Percentiles rank a stretch among this genome's conserved stretches.
Evolutionary conservation across 164 flowering plant species (phyloP).

Genomic region (Liriodendron chinense): DNA sequence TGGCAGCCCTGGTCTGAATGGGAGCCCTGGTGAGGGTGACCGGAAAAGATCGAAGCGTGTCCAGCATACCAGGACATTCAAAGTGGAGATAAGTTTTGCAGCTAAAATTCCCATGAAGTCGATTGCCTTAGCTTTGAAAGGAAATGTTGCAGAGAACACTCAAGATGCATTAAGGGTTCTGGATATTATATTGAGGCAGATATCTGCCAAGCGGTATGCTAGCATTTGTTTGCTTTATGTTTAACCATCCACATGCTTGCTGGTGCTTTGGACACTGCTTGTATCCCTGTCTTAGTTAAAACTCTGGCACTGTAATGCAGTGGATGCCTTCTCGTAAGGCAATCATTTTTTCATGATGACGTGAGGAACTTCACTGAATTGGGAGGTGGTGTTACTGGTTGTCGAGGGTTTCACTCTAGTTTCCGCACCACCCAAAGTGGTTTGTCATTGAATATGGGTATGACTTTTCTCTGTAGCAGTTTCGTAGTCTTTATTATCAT

Average conservation of each 20-base stretch:
- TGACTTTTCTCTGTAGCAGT: not conserved
- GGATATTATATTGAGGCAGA: slow-evolving; percentile 83
- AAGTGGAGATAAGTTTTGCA: slow-evolving; percentile 82
- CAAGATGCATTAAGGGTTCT: slow-evolving; percentile 84
- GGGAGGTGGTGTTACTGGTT: slow-evolving; percentile 83
- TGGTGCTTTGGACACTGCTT: not conserved
- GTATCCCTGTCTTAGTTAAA: not conserved
- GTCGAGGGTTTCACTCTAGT: slow-evolving; percentile 83
- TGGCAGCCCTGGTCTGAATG: slow-evolving; percentile 18
- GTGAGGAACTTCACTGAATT: slow-evolving; percentile 50
- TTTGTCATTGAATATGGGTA: slow-evolving; percentile 74
- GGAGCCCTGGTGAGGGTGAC: slow-evolving; percentile 55
- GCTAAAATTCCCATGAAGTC: slow-evolving; percentile 89
- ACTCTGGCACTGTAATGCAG: slow-evolving; percentile 25
- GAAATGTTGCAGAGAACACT: slow-evolving; percentile 74
- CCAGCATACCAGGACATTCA: slow-evolving; percentile 52
- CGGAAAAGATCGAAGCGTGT: slow-evolving; percentile 57
- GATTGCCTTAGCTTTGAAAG: slow-evolving; percentile 65
- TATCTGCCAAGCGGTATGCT: slow-evolving; percentile 83
- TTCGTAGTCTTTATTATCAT: not conserved
- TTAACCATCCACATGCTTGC: not conserved
- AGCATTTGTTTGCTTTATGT: too few relatives aligned
- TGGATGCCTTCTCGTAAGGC: slow-evolving; percentile 91
- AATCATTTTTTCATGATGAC: slow-evolving; percentile 77
- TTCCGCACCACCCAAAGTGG: slow-evolving; percentile 81